Evolutionary conservation across 441 rosid genomes (phyloP).

Genomic region (Syzygium syzygioides): DNA sequence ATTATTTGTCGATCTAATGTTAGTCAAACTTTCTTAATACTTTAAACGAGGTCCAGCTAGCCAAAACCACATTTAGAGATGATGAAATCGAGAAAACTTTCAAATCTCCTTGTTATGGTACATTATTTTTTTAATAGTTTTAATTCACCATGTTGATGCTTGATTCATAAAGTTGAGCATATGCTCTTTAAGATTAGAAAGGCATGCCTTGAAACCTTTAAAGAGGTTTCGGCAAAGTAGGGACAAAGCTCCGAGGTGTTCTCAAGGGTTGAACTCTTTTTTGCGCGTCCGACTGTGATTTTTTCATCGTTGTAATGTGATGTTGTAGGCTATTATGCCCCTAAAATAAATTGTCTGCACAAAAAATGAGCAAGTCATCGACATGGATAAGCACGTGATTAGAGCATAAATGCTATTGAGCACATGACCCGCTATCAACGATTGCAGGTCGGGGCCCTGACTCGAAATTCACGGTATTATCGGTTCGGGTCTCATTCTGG

Average conservation of each 20-base stretch:
- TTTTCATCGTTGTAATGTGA: background rate
- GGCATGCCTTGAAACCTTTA: background rate
- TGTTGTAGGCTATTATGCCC: background rate
- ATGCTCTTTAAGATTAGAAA: background rate
- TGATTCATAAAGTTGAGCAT: background rate
- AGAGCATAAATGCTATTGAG: no score
- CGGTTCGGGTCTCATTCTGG: no score
- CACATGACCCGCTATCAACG: no score
- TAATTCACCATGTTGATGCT: background rate
- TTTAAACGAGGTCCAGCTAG: background rate
- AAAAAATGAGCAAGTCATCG: no score
- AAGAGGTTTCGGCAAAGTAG: no score
- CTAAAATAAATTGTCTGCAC: background rate
- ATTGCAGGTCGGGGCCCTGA: no score
- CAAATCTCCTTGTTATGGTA: background rate
- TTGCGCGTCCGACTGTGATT: no score
- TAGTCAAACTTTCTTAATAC: background rate
- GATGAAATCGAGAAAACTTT: background rate
- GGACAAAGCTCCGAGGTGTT: no score
- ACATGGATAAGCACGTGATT: no score
- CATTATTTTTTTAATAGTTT: background rate
- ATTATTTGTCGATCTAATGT: background rate
- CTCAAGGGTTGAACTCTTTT: no score
- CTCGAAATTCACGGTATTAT: no score
- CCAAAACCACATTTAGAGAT: background rate